Conservation (phyloP, 257 asterid species). For the Solanum dulcamara region DNA sequence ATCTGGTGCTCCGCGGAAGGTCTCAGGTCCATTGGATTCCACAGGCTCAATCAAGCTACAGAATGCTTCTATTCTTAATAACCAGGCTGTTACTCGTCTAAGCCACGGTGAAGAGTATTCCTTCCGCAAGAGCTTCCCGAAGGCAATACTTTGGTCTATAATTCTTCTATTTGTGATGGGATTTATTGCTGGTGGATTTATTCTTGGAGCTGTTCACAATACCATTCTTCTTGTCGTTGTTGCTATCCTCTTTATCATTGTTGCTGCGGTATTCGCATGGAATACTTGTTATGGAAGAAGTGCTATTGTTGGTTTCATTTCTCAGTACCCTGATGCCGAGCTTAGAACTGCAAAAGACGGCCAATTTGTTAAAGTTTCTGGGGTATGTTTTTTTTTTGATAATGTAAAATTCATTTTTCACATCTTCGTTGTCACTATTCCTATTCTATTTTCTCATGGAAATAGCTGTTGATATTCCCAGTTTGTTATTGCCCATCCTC, state of each 20-base stretch:
- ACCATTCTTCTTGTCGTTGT: conserved; percentile 54
- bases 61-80: conserved; percentile 38
- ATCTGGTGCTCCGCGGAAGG: conserved; percentile 66
- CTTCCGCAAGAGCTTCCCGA: conserved; percentile 57
- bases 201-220: conserved; percentile 70
- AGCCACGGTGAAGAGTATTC: conserved; percentile 54
- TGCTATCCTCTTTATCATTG: conserved; percentile 30
- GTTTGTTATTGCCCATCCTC: not conserved
- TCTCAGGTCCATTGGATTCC: conserved; percentile 71
- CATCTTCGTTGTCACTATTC: not conserved
- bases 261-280: conserved; percentile 51
- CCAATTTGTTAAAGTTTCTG: conserved; percentile 82
- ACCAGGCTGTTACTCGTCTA: conserved; percentile 74
- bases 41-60: conserved; percentile 43
- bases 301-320: conserved; percentile 51
- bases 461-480: not conserved
- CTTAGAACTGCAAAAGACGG: conserved; percentile 82
- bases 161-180: conserved; percentile 77
- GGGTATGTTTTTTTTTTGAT: conserved; percentile 50
- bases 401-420: not conserved
- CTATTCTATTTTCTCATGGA: not conserved
- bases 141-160: conserved; percentile 60
- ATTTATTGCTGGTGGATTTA: conserved; percentile 82
- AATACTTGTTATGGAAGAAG: conserved; percentile 71
- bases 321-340: conserved; percentile 64